Evolutionary conservation across 1,139 yeast genomes (phyloP).

Genomic region (Geotrichum reessii): DNA sequence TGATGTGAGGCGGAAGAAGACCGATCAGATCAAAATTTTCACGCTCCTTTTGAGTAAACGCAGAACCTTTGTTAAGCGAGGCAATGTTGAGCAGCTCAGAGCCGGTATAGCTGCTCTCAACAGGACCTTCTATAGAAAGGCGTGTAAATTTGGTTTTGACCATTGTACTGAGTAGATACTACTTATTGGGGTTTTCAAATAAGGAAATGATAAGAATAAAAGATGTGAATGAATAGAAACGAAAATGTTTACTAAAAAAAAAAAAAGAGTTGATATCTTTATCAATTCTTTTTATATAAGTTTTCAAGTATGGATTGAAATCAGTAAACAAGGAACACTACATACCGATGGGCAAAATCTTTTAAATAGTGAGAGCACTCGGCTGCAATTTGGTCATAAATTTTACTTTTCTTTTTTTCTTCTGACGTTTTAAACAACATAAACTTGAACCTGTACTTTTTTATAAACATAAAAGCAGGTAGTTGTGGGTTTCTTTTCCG

Average conservation of each 20-base stretch:
- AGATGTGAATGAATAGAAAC: not conserved
- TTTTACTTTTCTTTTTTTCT: no score
- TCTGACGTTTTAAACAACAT: no score
- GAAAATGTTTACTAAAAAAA: not conserved
- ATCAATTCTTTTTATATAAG: not conserved
- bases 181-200: not conserved
- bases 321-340: not conserved
- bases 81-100: constrained; percentile 60
- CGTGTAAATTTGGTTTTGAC: constrained; percentile 42
- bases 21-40: constrained; percentile 75
- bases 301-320: not conserved
- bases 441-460: no score
- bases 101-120: constrained; percentile 63
- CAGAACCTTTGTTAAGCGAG: constrained; percentile 87
- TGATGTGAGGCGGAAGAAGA: constrained; percentile 74
- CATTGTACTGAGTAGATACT: not conserved
- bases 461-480: no score
- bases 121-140: constrained; percentile 72
- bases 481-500: not conserved
- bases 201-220: not conserved
- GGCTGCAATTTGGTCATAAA: no score
- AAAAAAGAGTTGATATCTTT: not conserved
- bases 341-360: not conserved
- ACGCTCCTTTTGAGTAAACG: constrained; percentile 79
- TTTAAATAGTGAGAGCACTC: no score